A percentile compares a stretch with the other conserved stretches of the same genome.
phyloP scores from a whole-genome alignment of 495 filamentous ascomycete species.

The Staphylotrichum tortipilum region DNA sequence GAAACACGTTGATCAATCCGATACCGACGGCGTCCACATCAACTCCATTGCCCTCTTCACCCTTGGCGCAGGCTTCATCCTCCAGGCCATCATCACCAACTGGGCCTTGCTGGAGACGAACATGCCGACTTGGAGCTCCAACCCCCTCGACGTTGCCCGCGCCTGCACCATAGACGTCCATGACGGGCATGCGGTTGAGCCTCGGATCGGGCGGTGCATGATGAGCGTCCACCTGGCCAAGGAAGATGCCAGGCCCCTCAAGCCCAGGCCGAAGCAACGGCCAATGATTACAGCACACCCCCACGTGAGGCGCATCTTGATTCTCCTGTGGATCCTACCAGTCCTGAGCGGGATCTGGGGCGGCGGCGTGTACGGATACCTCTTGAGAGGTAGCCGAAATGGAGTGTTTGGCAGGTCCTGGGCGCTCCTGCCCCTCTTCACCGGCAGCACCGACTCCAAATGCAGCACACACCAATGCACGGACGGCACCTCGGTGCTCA shows the following conservation, averaged over 20 bases:
- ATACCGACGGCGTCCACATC: slow-evolving; percentile 20
- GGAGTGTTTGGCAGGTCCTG: slow-evolving; percentile 25
- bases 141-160: slow-evolving; percentile 24
- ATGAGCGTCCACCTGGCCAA: slow-evolving; percentile 21
- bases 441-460: slow-evolving; percentile 17
- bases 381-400: slow-evolving; percentile 14
- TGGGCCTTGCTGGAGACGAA: slow-evolving; percentile 25
- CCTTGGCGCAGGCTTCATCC: slow-evolving; percentile 26
- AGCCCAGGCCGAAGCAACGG: slow-evolving; percentile 23
- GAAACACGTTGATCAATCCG: slow-evolving; percentile 4
- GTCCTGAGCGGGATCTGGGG: slow-evolving; percentile 24
- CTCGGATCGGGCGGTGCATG: slow-evolving; percentile 25
- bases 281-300: slow-evolving; percentile 19
- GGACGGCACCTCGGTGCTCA: slow-evolving; percentile 27
- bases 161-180: slow-evolving; percentile 16
- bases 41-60: slow-evolving; percentile 27
- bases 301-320: slow-evolving; percentile 20
- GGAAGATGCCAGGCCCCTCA: slow-evolving; percentile 21
- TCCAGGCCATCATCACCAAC: slow-evolving; percentile 28
- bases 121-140: slow-evolving; percentile 32
- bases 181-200: slow-evolving; percentile 16
- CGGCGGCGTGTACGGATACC: slow-evolving; percentile 16
- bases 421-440: slow-evolving; percentile 19
- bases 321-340: slow-evolving; percentile 20
- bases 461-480: slow-evolving; percentile 22